These are phyloP conservation scores for Hyphopichia buzzinii DNA, from an alignment of 1,139 yeast species.

Conservation along the genomic window DNA sequence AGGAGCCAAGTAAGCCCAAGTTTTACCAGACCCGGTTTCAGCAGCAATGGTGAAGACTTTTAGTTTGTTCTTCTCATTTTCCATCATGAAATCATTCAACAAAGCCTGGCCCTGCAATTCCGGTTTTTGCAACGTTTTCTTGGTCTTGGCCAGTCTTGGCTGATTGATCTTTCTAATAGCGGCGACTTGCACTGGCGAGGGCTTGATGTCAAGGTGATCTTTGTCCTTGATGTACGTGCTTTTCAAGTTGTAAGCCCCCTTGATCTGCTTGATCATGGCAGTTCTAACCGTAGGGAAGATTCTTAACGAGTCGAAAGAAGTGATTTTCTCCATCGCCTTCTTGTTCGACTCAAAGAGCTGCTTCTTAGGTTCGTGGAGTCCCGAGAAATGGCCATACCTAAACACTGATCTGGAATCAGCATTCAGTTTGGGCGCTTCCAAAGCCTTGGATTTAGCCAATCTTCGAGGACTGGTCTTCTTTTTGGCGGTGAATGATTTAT, in stretches of 20 bases:
- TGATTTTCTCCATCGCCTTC: constrained; percentile 47
- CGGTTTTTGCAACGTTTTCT: constrained; percentile 2
- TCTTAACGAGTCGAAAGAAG: constrained; percentile 61
- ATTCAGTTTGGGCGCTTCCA: background rate
- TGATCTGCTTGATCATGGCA: constrained; percentile 60
- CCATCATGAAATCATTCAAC: constrained; percentile 24
- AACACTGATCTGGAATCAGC: constrained; percentile 1
- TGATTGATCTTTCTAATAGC: constrained; percentile 44
- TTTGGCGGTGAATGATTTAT: background rate
- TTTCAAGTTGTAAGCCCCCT: constrained; percentile 42
- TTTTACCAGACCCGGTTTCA: constrained; percentile 96
- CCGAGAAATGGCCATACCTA: constrained; percentile 26
- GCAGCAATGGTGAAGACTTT: constrained; percentile 84
- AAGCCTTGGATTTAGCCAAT: background rate
- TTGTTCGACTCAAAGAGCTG: constrained; percentile 16
- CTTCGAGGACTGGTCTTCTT: background rate
- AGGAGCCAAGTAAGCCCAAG: constrained; percentile 86
- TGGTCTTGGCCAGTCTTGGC: constrained; percentile 24
- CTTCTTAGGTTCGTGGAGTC: constrained; percentile 20
- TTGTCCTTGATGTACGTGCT: constrained; percentile 33
- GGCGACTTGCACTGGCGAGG: constrained; percentile 46
- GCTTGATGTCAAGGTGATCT: constrained; percentile 32
- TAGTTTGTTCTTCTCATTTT: constrained; percentile 37
- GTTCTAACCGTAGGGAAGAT: constrained; percentile 66
- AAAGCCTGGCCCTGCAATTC: constrained; percentile 13